Evolutionary conservation across 768 basidiomycete genomes (phyloP), one percentile per base, ranked within the genome.

Genomic region (Kwoniella newhampshirensis): DNA sequence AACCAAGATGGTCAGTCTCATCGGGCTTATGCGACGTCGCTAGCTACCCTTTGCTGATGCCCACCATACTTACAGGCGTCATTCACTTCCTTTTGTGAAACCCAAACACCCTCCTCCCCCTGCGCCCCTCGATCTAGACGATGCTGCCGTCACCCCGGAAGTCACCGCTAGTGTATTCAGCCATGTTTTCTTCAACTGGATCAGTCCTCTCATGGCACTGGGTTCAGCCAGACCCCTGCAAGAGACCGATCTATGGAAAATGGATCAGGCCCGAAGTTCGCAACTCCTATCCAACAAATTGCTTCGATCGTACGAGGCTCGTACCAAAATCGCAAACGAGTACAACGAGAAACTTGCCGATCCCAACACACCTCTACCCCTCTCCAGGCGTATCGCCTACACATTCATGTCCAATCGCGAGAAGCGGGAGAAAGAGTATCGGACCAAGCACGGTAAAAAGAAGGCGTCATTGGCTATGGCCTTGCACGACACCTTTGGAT

Each of bases 171-270:
- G 80, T 36, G 81, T 83, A 72, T 81, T 84, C 59, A 81, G 79
- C 62, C 68, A 82, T 4, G 61, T 90, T 2, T 85, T 84, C 28
- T 93, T 91, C 62, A 75, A 76, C 41, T 92, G 91, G 90, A 81
- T 92, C 18, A 85, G 84, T 2, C 82, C 84, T 2, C 75, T 92
- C 21, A 81, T 93, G 60, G 70, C 74, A 5, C 78, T 91, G 11
- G 91, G 91, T 7, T 91, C 90, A 68, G 81, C 84, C 7, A 82
- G 91, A 7, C 88, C 91, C 0, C 81, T 94, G 2, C 87, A 91
- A 67, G 84, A 85, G 0, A 77, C 86, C 0, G 91, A 93, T 75
- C 79, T 93, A 3, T 92, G 86, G 80, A 87, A 84, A 74, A 83
- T 92, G 23, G 84, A 84, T 56, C 82, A 85, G 35, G 73, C 82